A percentile compares a stretch with the other conserved stretches of the same genome.
phyloP scores from a whole-genome alignment of 176 grass and related monocot genomes.

The Zizania latifolia region DNA sequence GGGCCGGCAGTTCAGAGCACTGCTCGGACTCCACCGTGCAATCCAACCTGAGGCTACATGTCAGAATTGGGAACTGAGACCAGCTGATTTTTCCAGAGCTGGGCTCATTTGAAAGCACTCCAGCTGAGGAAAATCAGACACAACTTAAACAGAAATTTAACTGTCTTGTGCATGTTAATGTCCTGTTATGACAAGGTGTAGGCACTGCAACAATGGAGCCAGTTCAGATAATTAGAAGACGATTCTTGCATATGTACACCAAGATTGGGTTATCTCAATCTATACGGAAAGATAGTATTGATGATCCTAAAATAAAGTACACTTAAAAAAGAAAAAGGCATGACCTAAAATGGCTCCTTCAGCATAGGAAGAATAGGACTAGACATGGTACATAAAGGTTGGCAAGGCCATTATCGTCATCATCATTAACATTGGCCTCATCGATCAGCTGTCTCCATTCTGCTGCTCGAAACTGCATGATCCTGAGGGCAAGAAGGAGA shows the following conservation, averaged over 20 bases:
- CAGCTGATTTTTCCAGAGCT: too few species aligned
- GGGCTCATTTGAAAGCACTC: too few species aligned
- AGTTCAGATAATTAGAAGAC: neutral
- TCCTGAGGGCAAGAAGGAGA: constrained; percentile 53
- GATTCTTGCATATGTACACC: neutral
- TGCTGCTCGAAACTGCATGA: constrained; percentile 40
- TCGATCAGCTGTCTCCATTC: constrained; percentile 45
- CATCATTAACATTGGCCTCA: neutral
- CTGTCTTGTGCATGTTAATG: neutral
- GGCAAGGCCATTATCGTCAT: neutral
- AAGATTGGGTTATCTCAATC: constrained; percentile 21
- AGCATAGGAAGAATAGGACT: constrained; percentile 17
- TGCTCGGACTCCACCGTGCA: too few species aligned
- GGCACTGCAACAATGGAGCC: neutral
- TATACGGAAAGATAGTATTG: constrained; percentile 31
- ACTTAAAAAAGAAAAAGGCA: constrained; percentile 23
- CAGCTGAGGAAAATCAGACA: too few species aligned
- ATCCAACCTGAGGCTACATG: too few species aligned
- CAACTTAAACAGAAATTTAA: too few species aligned
- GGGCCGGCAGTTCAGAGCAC: too few species aligned
- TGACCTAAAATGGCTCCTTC: constrained; percentile 39
- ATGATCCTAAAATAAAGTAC: constrained; percentile 40
- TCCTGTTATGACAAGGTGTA: neutral
- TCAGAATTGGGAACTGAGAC: too few species aligned
- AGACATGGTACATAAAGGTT: constrained; percentile 18